phyloP scores from a whole-genome alignment of 179 eudicot species.

The Vitellaria paradoxa region DNA sequence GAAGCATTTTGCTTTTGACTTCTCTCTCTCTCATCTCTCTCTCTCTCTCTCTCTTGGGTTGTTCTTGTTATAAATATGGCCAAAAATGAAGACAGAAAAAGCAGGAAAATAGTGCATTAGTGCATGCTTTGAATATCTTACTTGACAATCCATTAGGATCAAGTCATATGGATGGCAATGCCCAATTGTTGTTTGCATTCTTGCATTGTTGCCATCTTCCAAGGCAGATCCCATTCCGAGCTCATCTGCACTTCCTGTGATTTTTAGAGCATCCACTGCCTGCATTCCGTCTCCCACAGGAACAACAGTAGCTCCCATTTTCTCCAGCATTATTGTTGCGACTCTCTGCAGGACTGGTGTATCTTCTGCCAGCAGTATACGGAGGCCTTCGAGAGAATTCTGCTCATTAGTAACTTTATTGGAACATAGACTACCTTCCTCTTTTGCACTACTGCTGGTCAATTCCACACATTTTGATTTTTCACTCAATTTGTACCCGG shows the following conservation, averaged over 20 bases:
- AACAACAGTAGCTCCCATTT: slow-evolving; percentile 77
- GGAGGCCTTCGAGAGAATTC: slow-evolving; percentile 58
- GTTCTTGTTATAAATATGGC: background rate
- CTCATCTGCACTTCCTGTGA: slow-evolving; percentile 24
- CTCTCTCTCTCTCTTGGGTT: no score
- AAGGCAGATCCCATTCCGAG: slow-evolving; percentile 19
- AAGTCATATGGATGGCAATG: slow-evolving; percentile 45
- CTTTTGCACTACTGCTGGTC: slow-evolving; percentile 21
- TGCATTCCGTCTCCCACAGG: slow-evolving; percentile 90
- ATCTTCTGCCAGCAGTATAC: slow-evolving; percentile 89
- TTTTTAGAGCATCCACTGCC: slow-evolving; percentile 68
- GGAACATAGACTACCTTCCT: slow-evolving; percentile 23
- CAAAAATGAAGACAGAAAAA: background rate
- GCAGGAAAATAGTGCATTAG: background rate
- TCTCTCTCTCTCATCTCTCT: no score
- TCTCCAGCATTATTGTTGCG: slow-evolving; percentile 93
- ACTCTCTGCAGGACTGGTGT: slow-evolving; percentile 89
- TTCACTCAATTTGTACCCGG: slow-evolving; percentile 2
- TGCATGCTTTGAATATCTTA: slow-evolving; percentile 20
- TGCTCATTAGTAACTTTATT: slow-evolving; percentile 33
- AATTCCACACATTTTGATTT: slow-evolving; percentile 13
- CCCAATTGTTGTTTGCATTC: slow-evolving; percentile 17
- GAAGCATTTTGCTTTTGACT: background rate
- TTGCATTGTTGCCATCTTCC: slow-evolving; percentile 19
- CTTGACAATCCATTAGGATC: slow-evolving; percentile 94